Percentiles rank a stretch among this genome's conserved stretches.
phyloP scores from a whole-genome alignment of 164 flowering plant genomes.

The Umbellularia californica region DNA sequence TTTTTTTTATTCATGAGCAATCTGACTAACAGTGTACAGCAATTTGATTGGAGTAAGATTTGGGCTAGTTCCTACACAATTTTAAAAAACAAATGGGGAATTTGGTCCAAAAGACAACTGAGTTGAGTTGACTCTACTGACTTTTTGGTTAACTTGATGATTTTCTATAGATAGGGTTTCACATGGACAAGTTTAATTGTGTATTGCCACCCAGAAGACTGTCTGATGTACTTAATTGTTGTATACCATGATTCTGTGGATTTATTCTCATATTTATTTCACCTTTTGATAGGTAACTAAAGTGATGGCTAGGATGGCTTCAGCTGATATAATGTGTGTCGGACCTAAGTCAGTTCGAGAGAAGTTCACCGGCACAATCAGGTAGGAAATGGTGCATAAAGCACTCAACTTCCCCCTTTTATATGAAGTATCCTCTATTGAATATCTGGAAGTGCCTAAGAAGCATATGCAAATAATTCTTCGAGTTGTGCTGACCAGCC shows the following conservation, averaged over 20 bases:
- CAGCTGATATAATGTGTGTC: conserved; percentile 88
- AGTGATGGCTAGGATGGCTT: conserved; percentile 82
- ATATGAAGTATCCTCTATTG: no score
- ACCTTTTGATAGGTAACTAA: conserved; percentile 59
- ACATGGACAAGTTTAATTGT: not conserved
- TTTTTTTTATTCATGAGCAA: no score
- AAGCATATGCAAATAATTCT: not conserved
- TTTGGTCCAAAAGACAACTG: no score
- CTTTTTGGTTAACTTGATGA: no score
- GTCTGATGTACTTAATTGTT: not conserved
- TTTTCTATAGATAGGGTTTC: not conserved
- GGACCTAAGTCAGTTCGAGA: conserved; percentile 78
- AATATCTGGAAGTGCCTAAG: not conserved
- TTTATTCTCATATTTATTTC: not conserved
- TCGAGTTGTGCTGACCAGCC: not conserved
- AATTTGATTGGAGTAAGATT: no score
- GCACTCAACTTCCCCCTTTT: not conserved
- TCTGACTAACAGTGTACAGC: no score
- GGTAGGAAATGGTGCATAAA: conserved; percentile 30
- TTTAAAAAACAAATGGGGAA: no score
- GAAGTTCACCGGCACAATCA: conserved; percentile 80
- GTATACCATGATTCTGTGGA: not conserved
- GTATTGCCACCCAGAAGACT: not conserved
- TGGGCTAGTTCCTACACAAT: no score
- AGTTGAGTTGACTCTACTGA: no score